Evolutionary conservation across 2,329 filamentous ascomycete genomes (phyloP), one percentile per base, ranked within the genome.

Genomic region (Aspergillus luchuensis): DNA sequence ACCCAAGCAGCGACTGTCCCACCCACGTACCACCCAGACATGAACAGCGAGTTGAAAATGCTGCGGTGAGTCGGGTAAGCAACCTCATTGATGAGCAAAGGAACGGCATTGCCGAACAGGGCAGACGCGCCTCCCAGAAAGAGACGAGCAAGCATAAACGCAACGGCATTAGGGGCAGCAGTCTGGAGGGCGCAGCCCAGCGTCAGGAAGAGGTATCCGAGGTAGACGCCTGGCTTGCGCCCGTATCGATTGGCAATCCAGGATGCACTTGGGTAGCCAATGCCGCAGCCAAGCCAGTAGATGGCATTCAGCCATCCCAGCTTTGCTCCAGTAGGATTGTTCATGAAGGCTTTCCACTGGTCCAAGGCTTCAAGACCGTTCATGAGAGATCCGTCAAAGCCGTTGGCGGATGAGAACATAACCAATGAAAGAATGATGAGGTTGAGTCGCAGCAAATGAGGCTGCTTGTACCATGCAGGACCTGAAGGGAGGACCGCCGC

Each of bases 21-120:
- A 11, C 72, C 72, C 10, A 71, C 57, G 51, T 77, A 77, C 67
- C 70, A 78, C 2, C 72, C 71, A 23, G 68, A 72, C 64, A 73
- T 77, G 63, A 73, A 79, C 0, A 77, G 56, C 0, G 72, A 69
- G 39, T 67, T 78, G 5, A 71, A 58, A 2, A 75, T 69, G 19
- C 70, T 71, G 13, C 78, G 73, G 47, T 80, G 76, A 0, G 69
- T 70, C 1, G 78, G 78, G 47, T 82, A 78, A 6, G 78, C 77
- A 23, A 82, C 72, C 61, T 82, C 80, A 23, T 75, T 80, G 64
- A 82, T 74, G 10, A 82, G 66, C 1, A 78, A 62, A 2, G 76
- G 76, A 2, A 72, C 72, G 0, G 70, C 66, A 2, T 70, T 73
- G 8, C 68, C 68, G 21, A 75, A 72, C 56, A 73, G 71, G 5